Conservation (phyloP, 352 stramenopile species). For the Phytophthora capsici region DNA sequence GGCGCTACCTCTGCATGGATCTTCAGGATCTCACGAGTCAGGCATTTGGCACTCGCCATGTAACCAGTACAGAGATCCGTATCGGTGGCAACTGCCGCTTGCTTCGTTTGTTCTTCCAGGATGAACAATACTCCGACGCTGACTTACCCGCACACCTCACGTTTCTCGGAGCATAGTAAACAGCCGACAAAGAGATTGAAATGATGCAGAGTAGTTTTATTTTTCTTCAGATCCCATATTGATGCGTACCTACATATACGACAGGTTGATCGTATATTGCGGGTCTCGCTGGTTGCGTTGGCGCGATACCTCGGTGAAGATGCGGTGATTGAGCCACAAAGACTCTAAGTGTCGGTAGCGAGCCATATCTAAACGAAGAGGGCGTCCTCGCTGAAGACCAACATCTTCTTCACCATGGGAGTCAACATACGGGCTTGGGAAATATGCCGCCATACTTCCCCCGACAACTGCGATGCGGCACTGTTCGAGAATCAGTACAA, state of each 20-base stretch:
- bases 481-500: slow-evolving; percentile 85
- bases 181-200: neutral
- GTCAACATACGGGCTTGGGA: slow-evolving; percentile 87
- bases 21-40: slow-evolving; percentile 70
- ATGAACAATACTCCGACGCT: slow-evolving; percentile 74
- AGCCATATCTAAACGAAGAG: slow-evolving; percentile 75
- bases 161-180: slow-evolving; percentile 52
- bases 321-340: slow-evolving; percentile 84
- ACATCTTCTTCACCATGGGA: slow-evolving; percentile 87
- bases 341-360: slow-evolving; percentile 81
- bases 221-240: neutral
- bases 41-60: slow-evolving; percentile 75
- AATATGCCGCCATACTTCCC: slow-evolving; percentile 87
- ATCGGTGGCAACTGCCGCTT: slow-evolving; percentile 73
- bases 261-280: slow-evolving; percentile 89
- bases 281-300: slow-evolving; percentile 88
- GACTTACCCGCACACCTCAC: slow-evolving; percentile 74
- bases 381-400: slow-evolving; percentile 77
- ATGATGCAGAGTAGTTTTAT: slow-evolving; percentile 5
- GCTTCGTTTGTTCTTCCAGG: slow-evolving; percentile 81
- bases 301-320: slow-evolving; percentile 86
- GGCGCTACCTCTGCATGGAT: slow-evolving; percentile 82
- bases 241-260: slow-evolving; percentile 67
- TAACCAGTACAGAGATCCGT: slow-evolving; percentile 73
- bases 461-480: slow-evolving; percentile 85